Conservation (phyloP, 2,329 filamentous ascomycete genomes). For the Penicillium corylophilum region DNA sequence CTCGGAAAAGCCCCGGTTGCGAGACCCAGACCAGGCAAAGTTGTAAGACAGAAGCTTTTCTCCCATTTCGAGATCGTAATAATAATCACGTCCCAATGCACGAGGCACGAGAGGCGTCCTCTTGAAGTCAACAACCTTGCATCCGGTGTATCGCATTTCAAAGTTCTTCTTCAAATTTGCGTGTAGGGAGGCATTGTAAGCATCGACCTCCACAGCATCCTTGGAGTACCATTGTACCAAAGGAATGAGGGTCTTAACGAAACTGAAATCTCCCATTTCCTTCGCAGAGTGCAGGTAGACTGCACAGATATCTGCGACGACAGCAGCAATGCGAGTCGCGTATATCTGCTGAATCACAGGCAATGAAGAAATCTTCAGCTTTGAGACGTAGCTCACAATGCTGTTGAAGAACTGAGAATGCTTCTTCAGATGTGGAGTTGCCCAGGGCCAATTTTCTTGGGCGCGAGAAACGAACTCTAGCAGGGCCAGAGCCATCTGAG, state of each 20-base stretch:
- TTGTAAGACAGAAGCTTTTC: conserved; percentile 75
- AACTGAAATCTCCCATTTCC: conserved; percentile 66
- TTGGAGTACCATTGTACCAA: conserved; percentile 78
- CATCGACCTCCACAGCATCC: conserved; percentile 73
- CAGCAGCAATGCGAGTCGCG: conserved; percentile 71
- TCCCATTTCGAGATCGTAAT: conserved; percentile 77
- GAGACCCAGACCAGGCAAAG: conserved; percentile 68
- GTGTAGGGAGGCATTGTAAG: conserved; percentile 86
- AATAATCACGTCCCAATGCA: conserved; percentile 73
- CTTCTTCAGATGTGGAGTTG: conserved; percentile 73
- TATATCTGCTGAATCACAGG: conserved; percentile 48
- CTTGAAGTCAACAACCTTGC: conserved; percentile 76
- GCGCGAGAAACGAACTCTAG: conserved; percentile 84
- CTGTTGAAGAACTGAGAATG: conserved; percentile 71
- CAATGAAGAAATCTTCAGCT: conserved; percentile 56
- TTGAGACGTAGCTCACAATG: conserved; percentile 68
- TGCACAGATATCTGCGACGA: conserved; percentile 82
- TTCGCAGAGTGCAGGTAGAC: conserved; percentile 87
- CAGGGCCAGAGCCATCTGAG: conserved; percentile 69
- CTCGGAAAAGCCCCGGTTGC: conserved; percentile 70
- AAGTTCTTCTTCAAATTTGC: conserved; percentile 83
- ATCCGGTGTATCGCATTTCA: conserved; percentile 70
- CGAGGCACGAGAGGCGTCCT: conserved; percentile 66
- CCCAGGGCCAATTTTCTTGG: conserved; percentile 96
- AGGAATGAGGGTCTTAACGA: conserved; percentile 69